phyloP scores from a whole-genome alignment of 306 rosid species.

The Cucurbita maxima region DNA sequence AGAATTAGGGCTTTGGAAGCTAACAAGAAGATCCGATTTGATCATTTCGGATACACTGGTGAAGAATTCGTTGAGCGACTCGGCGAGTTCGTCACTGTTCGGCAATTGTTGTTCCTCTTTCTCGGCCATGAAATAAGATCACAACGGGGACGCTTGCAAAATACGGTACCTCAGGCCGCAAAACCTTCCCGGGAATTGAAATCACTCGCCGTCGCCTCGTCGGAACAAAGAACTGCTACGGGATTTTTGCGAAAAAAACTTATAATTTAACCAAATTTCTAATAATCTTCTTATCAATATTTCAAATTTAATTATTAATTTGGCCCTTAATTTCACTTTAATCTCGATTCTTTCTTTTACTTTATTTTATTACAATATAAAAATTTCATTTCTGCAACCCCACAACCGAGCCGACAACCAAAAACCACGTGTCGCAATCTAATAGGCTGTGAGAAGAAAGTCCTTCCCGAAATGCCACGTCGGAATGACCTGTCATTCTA shows the following conservation, averaged over 20 bases:
- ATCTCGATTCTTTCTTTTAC: too few relatives aligned
- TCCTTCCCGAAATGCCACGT: not conserved
- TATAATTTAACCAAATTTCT: too few relatives aligned
- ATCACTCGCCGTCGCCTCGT: not conserved
- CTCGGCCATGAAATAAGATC: constrained; percentile 19
- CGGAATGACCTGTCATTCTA: not conserved
- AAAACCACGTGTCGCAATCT: not conserved
- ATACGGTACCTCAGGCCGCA: too few relatives aligned
- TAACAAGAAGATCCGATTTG: constrained; percentile 78
- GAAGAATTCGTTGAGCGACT: constrained; percentile 51
- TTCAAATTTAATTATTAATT: too few relatives aligned
- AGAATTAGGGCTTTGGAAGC: constrained; percentile 4
- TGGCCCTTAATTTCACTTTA: too few relatives aligned
- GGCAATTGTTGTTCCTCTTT: constrained; percentile 6
- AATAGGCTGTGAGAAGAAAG: not conserved
- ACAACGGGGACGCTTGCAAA: not conserved
- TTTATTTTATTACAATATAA: too few relatives aligned
- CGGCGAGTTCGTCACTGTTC: constrained; percentile 41
- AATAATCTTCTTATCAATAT: too few relatives aligned
- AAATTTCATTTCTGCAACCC: not conserved
- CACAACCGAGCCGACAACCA: not conserved
- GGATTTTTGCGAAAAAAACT: not conserved
- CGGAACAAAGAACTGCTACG: not conserved
- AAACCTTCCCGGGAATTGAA: not conserved
- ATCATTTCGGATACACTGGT: constrained; percentile 59